These are phyloP conservation scores for Trichoderma sp. DNA, from an alignment of 2,329 filamentous ascomycete species.

Conservation along the genomic window DNA sequence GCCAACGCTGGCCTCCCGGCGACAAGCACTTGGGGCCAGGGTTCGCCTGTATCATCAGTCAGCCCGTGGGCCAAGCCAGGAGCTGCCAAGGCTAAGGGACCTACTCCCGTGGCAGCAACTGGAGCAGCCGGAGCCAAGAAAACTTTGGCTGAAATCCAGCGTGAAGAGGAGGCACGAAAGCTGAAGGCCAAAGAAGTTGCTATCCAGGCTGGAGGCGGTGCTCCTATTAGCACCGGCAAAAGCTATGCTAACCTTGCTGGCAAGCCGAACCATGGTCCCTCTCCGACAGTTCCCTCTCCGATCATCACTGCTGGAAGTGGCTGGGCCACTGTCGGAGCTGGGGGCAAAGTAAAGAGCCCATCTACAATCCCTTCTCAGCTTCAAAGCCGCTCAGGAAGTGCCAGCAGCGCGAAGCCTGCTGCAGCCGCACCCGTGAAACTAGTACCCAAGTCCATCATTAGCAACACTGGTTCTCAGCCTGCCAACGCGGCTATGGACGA, in stretches of 20 bases:
- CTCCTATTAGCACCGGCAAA: constrained; percentile 63
- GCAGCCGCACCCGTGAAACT: constrained; percentile 56
- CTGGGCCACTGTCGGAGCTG: constrained; percentile 94
- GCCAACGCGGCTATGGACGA: constrained; percentile 73
- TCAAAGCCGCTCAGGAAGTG: constrained; percentile 51
- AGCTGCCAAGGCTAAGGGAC: constrained; percentile 52
- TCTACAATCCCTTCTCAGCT: constrained; percentile 58
- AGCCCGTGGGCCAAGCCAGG: constrained; percentile 71
- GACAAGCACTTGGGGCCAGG: constrained; percentile 85
- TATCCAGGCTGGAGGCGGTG: constrained; percentile 48
- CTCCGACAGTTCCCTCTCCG: constrained; percentile 38
- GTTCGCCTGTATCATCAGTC: constrained; percentile 69
- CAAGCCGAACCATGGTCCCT: constrained; percentile 59
- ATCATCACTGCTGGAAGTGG: constrained; percentile 55
- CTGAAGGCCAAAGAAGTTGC: constrained; percentile 64
- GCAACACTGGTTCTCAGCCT: constrained; percentile 45
- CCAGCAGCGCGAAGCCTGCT: constrained; percentile 47
- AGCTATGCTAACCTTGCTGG: constrained; percentile 93
- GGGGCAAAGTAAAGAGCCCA: constrained; percentile 85
- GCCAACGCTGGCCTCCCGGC: constrained; percentile 81
- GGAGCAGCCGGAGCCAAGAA: constrained; percentile 65
- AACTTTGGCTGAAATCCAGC: constrained; percentile 93
- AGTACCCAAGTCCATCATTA: constrained; percentile 52
- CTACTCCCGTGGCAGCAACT: constrained; percentile 35
- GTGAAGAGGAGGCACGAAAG: constrained; percentile 84